Conservation (phyloP, 192 early-diverging fungal species). For the Spizellomyces sp. region DNA sequence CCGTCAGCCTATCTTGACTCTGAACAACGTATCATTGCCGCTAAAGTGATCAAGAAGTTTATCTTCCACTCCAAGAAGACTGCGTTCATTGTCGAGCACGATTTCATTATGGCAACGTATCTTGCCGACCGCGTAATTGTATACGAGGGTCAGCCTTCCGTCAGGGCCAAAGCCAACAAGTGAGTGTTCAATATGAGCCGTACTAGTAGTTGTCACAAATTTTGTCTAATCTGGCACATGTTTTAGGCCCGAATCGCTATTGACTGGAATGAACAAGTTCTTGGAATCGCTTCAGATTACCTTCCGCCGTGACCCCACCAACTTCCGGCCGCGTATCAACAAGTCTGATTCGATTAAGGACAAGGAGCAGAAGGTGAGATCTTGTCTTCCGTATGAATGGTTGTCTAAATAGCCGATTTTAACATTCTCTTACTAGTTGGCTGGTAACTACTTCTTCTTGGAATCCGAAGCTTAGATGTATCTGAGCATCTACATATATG, state of each 20-base stretch:
- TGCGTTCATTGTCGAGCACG: slow-evolving; percentile 98
- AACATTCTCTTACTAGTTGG: slow-evolving; percentile 8
- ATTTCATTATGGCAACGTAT: slow-evolving; percentile 99
- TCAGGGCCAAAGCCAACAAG: slow-evolving; percentile 76
- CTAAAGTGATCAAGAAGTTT: slow-evolving; percentile 98
- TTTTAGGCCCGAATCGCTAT: slow-evolving; percentile 78
- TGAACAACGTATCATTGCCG: slow-evolving; percentile 98
- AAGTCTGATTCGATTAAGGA: slow-evolving; percentile 93
- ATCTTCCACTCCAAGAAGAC: slow-evolving; percentile 96
- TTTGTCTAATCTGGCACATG: not conserved
- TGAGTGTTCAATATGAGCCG: slow-evolving; percentile 26
- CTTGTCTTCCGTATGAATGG: not conserved
- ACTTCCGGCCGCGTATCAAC: slow-evolving; percentile 98
- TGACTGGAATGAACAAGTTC: slow-evolving; percentile 97
- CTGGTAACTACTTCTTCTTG: slow-evolving; percentile 45
- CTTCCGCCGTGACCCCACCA: slow-evolving; percentile 96
- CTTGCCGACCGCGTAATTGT: slow-evolving; percentile 96
- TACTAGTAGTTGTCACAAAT: not conserved
- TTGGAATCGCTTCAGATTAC: slow-evolving; percentile 89
- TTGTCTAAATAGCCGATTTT: not conserved
- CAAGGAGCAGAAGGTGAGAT: slow-evolving; percentile 86
- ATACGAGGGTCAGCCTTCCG: slow-evolving; percentile 88
- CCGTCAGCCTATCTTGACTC: slow-evolving; percentile 98
- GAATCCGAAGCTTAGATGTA: slow-evolving; percentile 24
- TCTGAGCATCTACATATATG: too few species aligned